phyloP scores from a whole-genome alignment of 164 flowering plant genomes.

The Annona squamosa region DNA sequence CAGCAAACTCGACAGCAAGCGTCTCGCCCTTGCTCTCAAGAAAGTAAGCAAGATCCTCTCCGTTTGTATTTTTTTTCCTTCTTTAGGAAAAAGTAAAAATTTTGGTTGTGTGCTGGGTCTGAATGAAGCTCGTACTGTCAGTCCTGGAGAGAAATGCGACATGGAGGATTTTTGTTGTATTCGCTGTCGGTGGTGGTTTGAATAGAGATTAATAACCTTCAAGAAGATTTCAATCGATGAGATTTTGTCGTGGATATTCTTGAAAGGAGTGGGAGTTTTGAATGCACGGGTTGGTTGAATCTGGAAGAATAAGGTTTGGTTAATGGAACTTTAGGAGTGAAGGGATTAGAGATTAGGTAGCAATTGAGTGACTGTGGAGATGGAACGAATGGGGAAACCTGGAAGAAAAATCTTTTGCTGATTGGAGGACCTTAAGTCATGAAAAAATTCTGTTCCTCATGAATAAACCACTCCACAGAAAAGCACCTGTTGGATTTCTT shows the following conservation, averaged over 20 bases:
- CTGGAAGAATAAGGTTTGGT: too few species aligned
- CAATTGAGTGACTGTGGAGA: too few species aligned
- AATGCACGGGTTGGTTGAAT: too few species aligned
- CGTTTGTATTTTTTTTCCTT: neutral
- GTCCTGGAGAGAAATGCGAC: neutral
- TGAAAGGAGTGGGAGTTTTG: too few species aligned
- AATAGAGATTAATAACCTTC: too few species aligned
- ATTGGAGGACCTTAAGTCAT: neutral
- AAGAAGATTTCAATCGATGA: too few species aligned
- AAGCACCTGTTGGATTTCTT: neutral
- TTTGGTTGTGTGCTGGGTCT: neutral
- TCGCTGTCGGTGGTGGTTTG: neutral
- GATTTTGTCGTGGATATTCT: too few species aligned
- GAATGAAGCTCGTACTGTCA: neutral
- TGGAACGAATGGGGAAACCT: too few species aligned
- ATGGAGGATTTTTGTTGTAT: neutral
- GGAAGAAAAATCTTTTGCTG: too few species aligned
- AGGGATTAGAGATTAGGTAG: neutral
- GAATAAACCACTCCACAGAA: neutral
- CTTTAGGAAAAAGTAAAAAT: too few species aligned
- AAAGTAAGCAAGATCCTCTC: constrained; percentile 35
- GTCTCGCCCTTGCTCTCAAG: constrained; percentile 84
- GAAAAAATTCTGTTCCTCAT: neutral
- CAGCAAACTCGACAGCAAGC: constrained; percentile 72
- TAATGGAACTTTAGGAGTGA: neutral